A percentile compares a stretch with the other conserved stretches of the same genome.
Evolutionary conservation across 75 land plant species (phyloP).

Genomic region (Isoetes taiwanensis): DNA sequence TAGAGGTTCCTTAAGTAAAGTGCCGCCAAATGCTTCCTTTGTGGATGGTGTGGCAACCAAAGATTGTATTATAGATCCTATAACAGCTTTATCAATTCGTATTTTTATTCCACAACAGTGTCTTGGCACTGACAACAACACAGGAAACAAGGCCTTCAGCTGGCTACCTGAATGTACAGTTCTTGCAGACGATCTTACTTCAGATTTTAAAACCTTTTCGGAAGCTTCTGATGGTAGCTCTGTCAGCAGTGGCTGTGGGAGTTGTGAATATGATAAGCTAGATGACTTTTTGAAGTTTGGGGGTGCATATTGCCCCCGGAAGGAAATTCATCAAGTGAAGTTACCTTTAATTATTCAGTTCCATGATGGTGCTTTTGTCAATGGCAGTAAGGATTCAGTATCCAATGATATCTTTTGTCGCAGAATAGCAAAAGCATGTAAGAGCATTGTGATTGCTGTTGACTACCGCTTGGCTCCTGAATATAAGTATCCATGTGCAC

Average conservation of each 20-base stretch:
- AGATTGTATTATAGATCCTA: conserved; percentile 79
- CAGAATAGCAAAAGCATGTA: conserved; percentile 63
- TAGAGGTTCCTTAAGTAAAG: no score
- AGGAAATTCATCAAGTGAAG: conserved; percentile 37
- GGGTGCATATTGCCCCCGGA: no score
- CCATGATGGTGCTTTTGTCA: conserved; percentile 80
- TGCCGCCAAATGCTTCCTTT: conserved; percentile 57
- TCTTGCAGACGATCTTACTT: no score
- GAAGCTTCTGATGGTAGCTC: no score
- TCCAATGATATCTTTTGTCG: conserved; percentile 78
- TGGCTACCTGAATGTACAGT: no score
- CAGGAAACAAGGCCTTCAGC: no score
- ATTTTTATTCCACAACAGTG: conserved; percentile 84
- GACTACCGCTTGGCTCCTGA: conserved; percentile 85
- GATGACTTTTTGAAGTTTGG: no score
- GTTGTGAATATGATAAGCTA: no score
- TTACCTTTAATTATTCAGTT: conserved; percentile 79
- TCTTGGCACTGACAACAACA: no score
- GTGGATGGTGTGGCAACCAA: conserved; percentile 86
- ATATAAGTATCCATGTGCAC: conserved; percentile 73
- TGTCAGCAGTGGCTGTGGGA: no score
- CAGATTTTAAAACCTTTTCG: no score
- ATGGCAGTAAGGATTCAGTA: conserved; percentile 52
- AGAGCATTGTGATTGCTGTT: conserved; percentile 68
- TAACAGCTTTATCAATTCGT: conserved; percentile 54